phyloP scores from a whole-genome alignment of 2,329 filamentous ascomycete genomes.

The Cercospora sesami region DNA sequence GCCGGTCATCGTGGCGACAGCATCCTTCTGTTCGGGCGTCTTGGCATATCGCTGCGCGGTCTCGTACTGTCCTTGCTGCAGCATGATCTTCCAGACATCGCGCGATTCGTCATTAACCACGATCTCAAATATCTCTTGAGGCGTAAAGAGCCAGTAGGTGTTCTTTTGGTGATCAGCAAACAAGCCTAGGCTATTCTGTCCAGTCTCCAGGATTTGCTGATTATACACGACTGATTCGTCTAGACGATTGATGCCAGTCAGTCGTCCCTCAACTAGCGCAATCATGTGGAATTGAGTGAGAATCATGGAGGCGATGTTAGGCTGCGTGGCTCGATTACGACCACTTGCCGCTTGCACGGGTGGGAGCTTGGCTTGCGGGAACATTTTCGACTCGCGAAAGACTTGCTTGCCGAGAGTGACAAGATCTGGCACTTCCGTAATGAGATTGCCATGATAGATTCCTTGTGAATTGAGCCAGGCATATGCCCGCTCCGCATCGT shows the following conservation, averaged over 20 bases:
- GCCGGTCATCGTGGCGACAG: slow-evolving; percentile 85
- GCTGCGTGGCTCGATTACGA: slow-evolving; percentile 64
- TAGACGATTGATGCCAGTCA: slow-evolving; percentile 83
- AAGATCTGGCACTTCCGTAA: slow-evolving; percentile 56
- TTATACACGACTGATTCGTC: slow-evolving; percentile 85
- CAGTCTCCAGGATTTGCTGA: slow-evolving; percentile 77
- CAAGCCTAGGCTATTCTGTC: slow-evolving; percentile 77
- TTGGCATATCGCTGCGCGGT: slow-evolving; percentile 82
- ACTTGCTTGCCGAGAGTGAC: slow-evolving; percentile 70
- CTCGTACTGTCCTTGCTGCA: slow-evolving; percentile 83
- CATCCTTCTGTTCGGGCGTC: slow-evolving; percentile 78
- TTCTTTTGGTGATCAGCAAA: slow-evolving; percentile 90
- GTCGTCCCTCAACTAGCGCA: slow-evolving; percentile 74
- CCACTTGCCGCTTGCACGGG: slow-evolving; percentile 65
- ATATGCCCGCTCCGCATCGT: slow-evolving; percentile 65
- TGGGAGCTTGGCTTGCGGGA: slow-evolving; percentile 72
- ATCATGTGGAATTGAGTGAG: slow-evolving; percentile 94
- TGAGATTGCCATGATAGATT: slow-evolving; percentile 80
- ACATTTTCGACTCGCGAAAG: slow-evolving; percentile 74
- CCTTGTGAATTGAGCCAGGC: slow-evolving; percentile 90
- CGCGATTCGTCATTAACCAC: slow-evolving; percentile 86
- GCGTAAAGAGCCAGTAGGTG: slow-evolving; percentile 95
- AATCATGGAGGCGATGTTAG: slow-evolving; percentile 75
- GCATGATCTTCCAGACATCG: slow-evolving; percentile 92
- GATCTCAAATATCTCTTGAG: slow-evolving; percentile 88